Percentiles rank a stretch among this genome's conserved stretches.
These are phyloP conservation scores for Mycena crocata DNA, from an alignment of 768 basidiomycete genomes.

Conservation along the genomic window DNA sequence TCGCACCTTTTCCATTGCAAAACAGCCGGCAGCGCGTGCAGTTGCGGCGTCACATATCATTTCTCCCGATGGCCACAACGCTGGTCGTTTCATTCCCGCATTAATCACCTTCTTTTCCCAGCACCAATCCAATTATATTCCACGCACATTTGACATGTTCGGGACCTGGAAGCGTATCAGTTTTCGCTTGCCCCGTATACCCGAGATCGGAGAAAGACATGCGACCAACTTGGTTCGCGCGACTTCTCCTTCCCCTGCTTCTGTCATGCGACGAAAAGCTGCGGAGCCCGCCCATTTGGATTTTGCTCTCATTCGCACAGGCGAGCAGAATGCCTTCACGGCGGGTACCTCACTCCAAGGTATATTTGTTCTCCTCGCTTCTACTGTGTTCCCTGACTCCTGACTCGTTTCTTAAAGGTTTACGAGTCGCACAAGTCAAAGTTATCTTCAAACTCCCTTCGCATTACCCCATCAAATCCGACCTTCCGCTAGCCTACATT, in stretches of 20 bases:
- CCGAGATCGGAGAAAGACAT: slow-evolving; percentile 23
- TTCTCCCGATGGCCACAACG: slow-evolving; percentile 9
- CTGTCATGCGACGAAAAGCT: too few species aligned
- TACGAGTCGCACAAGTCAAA: slow-evolving; percentile 37
- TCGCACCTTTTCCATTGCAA: too few species aligned
- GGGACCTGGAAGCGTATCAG: slow-evolving; percentile 20
- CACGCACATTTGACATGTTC: neutral
- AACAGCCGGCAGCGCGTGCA: slow-evolving; percentile 3
- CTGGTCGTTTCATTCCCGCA: slow-evolving; percentile 4
- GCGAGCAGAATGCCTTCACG: slow-evolving; percentile 24
- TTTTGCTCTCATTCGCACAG: slow-evolving; percentile 30
- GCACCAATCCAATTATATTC: neutral
- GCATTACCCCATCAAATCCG: slow-evolving; percentile 20
- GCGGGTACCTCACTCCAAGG: slow-evolving; percentile 14
- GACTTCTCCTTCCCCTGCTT: slow-evolving; percentile 7
- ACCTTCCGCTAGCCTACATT: slow-evolving; percentile 36
- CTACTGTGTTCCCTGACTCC: too few species aligned
- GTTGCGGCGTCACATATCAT: slow-evolving; percentile 8
- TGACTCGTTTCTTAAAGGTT: too few species aligned
- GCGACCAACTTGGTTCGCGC: slow-evolving; percentile 28
- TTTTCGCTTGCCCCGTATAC: slow-evolving; percentile 27
- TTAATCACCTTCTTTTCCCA: neutral
- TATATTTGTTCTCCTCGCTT: neutral
- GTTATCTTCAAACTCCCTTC: slow-evolving; percentile 42
- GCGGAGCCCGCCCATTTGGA: slow-evolving; percentile 32